Evolutionary conservation across 192 early-diverging fungal species (phyloP), one percentile per base, ranked within the genome.

Genomic region (Irineochytrium annulatum): DNA sequence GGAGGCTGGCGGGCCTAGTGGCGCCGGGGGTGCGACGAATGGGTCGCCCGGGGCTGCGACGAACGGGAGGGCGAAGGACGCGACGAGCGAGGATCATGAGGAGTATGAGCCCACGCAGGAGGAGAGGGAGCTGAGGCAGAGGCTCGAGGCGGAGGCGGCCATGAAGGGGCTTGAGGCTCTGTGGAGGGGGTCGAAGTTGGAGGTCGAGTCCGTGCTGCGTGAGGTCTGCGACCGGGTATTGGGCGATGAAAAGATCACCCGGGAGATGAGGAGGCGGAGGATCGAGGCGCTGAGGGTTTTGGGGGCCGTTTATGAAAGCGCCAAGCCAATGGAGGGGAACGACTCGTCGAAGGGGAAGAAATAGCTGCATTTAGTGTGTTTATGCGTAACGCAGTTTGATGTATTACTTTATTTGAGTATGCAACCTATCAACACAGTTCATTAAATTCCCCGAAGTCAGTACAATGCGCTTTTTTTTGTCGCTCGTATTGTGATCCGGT

Each of bases 141-240:
- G 74, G 48, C 60, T 84, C 2, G 82, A 84, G 59, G 30, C 43
- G 39, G 77, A 84, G 52, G 80, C 82, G n/a, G 77, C 80, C 3
- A 67, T 57, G 4, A 55, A 53, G 34, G 96, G 91, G 11, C 68
- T 99, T 52, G 81, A 91, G 59, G 91, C 92, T 4, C 79, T 97
- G 51, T 97, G 94, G 94, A 81, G 88, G 71, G 91, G 91, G 22
- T 89, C 87, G 48, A 94, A 95, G 62, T 69, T 99, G 59, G 97
- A 99, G 65, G 92, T 99, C 43, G 92, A 97, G 68, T 83, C 81
- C 62, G 91, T 95, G 11, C 69, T 97, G 52, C 79, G 93, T 44
- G 91, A 94, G 60, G 94, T 95, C 2, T 99, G 97, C 73, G 94
- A 94, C 60, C 56, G 66, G 8, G 85, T 91, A 24, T 73, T 97